Evolutionary conservation across 441 rosid genomes (phyloP), one percentile per base, ranked within the genome.

Genomic region (Sinapis alba): DNA sequence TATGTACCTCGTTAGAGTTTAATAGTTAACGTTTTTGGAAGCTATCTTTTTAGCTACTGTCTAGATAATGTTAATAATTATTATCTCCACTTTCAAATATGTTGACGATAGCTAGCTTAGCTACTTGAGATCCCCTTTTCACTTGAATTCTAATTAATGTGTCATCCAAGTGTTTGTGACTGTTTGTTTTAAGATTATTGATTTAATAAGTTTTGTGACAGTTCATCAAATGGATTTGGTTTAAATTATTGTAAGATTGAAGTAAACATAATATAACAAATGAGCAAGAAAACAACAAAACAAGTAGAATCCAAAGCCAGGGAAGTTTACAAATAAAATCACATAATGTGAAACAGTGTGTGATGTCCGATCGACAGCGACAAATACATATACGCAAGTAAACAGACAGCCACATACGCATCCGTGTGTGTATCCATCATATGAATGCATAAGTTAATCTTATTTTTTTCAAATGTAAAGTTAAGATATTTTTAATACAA

Each of bases 361-460:
- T 30, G 54, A 45, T 45, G 18, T 77, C 68, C 56, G n/a, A n/a
- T n/a, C n/a, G 76, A 77, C 72, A 71, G 45, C 62, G 62, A 70
- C 75, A 69, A 57, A 57, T 57, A 19, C 18, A 61, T 61, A 57
- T 9, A 57, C 19, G 50, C 64, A 68, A 26, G 74, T 51, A 59
- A 13, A 34, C 61, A 45, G 56, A 50, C 56, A 50, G 56, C 23
- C 56, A 50, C 56, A 50, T 50, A 8, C 20, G 18, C 23, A 50
- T 50, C 50, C n/a, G 18, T 43, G 50, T 43, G 50, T 43, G 18
- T 43, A n/a, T 43, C 50, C 50, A 38, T 38, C 53, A 45, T 45
- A 45, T 45, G 53, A 45, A 45, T 9, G 20, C 53, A 6, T 45
- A 16, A 6, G 53, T 45, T 45, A 36, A n/a, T n/a, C n/a, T n/a